These are phyloP conservation scores for Citrullus colocynthis DNA, from an alignment of 306 rosid species.

Conservation along the genomic window DNA sequence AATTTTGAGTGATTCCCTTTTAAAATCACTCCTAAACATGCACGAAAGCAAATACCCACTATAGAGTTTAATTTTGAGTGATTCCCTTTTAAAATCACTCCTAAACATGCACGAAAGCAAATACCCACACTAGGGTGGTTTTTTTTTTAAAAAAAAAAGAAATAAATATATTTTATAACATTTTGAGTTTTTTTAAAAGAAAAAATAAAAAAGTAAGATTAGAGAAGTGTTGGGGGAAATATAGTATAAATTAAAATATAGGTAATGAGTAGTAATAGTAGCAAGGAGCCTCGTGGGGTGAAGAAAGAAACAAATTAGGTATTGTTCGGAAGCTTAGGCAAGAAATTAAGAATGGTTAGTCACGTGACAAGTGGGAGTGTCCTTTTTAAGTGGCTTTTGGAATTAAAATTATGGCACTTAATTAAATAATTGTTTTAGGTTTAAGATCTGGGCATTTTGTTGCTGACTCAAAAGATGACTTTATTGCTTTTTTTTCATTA, in stretches of 20 bases:
- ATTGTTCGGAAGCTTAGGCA: not conserved
- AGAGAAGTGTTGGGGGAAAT: not conserved
- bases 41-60: too few species aligned
- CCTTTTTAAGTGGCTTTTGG: not conserved
- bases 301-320: not conserved
- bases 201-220: not conserved
- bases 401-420: not conserved
- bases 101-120: too few species aligned
- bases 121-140: too few species aligned
- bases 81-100: too few species aligned
- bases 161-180: too few species aligned
- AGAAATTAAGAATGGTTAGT: not conserved
- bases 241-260: not conserved
- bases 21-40: too few species aligned
- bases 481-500: not conserved
- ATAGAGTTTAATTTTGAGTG: too few species aligned
- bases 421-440: not conserved
- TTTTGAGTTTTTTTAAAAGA: not conserved
- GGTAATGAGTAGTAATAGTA: not conserved
- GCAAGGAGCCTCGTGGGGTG: not conserved
- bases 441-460: conserved; percentile 8
- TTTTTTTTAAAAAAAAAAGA: too few species aligned
- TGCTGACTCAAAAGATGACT: conserved; percentile 8
- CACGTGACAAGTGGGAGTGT: conserved; percentile 10
- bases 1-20: too few species aligned